phyloP scores from a whole-genome alignment of 768 basidiomycete species.

The Tylopilus sp. region DNA sequence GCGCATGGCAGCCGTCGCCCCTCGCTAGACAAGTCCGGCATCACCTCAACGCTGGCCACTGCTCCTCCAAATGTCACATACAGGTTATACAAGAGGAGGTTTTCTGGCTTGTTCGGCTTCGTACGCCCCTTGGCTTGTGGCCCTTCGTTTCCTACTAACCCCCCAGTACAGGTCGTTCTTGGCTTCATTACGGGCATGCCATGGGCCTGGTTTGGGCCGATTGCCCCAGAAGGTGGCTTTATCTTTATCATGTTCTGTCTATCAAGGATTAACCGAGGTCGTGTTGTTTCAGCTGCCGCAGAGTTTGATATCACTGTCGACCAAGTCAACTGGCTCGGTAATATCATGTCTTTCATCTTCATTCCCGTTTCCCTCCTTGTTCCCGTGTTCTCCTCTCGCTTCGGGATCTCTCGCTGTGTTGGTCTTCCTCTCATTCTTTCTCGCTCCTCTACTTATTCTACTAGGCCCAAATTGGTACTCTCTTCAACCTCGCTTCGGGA shows the following conservation, averaged over 20 bases:
- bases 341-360: constrained; percentile 58
- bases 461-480: constrained; percentile 61
- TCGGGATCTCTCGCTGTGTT: constrained; percentile 63
- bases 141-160: background rate
- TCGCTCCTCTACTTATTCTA: background rate
- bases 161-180: constrained; percentile 47
- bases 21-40: background rate
- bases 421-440: constrained; percentile 24
- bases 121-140: constrained; percentile 28
- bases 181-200: constrained; percentile 63
- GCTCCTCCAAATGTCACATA: constrained; percentile 32
- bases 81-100: constrained; percentile 67
- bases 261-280: background rate
- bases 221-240: constrained; percentile 58
- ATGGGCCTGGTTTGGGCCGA: constrained; percentile 85
- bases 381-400: constrained; percentile 54
- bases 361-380: constrained; percentile 59
- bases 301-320: constrained; percentile 69
- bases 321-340: constrained; percentile 81
- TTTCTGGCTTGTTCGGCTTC: constrained; percentile 59
- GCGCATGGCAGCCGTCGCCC: background rate
- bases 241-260: background rate
- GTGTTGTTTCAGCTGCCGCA: constrained; percentile 42
- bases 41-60: background rate
- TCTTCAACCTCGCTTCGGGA: constrained; percentile 53